Conservation (phyloP, 208 protist species). For the Leishmania major region DNA sequence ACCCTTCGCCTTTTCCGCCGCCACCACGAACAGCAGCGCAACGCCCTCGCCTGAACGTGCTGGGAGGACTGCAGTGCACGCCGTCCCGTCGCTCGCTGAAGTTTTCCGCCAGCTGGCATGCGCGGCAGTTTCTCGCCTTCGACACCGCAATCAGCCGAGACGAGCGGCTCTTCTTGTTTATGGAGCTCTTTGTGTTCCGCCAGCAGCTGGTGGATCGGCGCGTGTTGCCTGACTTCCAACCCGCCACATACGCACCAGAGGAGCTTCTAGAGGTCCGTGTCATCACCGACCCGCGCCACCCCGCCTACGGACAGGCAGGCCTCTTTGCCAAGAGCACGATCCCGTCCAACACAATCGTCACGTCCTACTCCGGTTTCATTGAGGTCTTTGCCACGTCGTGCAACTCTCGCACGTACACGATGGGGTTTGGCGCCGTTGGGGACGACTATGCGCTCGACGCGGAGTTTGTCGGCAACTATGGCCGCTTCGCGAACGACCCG, state of each 20-base stretch:
- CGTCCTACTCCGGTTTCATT: constrained; percentile 82
- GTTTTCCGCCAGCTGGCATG: constrained; percentile 50
- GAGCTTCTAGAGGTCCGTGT: constrained; percentile 83
- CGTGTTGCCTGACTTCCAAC: constrained; percentile 42
- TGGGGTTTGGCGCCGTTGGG: constrained; percentile 81
- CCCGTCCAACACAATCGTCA: constrained; percentile 73
- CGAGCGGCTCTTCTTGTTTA: constrained; percentile 69
- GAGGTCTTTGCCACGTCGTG: constrained; percentile 81
- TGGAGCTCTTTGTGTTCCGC: constrained; percentile 63
- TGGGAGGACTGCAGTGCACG: constrained; percentile 43
- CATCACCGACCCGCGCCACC: constrained; percentile 74
- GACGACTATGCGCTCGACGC: constrained; percentile 89
- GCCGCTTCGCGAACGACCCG: constrained; percentile 90
- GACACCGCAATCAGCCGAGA: constrained; percentile 72
- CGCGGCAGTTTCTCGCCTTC: constrained; percentile 79
- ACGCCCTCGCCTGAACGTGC: not conserved
- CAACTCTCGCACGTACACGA: constrained; percentile 90
- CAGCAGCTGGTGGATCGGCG: constrained; percentile 41
- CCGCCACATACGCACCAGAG: constrained; percentile 63
- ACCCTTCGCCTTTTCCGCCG: not conserved
- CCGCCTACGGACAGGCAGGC: constrained; percentile 86
- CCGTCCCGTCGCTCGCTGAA: constrained; percentile 78
- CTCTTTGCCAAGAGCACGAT: constrained; percentile 79
- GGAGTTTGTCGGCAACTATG: constrained; percentile 89
- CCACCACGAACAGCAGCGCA: not conserved